Evolutionary conservation across 495 filamentous ascomycete species (phyloP).

Genomic region (Thozetella sp.): DNA sequence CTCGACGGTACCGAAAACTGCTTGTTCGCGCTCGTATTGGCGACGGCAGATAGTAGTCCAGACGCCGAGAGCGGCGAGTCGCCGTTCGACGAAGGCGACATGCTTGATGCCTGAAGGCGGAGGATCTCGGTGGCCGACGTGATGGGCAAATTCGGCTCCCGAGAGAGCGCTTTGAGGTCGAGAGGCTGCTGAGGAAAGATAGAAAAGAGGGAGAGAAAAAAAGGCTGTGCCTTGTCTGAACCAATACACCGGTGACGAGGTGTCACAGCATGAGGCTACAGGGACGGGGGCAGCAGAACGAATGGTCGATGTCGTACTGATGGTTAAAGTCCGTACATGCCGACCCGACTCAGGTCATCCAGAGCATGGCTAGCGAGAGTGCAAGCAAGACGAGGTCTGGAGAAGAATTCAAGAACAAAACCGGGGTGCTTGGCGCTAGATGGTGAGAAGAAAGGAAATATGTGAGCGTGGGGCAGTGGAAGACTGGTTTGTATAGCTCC

Average conservation of each 20-base stretch:
- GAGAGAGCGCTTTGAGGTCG: slow-evolving; percentile 3
- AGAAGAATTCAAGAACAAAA: not conserved
- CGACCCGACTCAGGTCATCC: not conserved
- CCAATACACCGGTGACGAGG: not conserved
- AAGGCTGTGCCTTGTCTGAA: not conserved
- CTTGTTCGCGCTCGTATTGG: slow-evolving; percentile 27
- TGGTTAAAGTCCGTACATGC: not conserved
- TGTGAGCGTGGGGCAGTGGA: not conserved
- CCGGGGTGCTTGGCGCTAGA: not conserved
- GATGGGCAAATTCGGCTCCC: slow-evolving; percentile 8
- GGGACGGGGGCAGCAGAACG: not conserved
- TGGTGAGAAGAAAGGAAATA: not conserved
- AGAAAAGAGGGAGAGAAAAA: not conserved
- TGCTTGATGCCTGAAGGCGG: slow-evolving; percentile 23
- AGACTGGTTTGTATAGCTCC: not conserved
- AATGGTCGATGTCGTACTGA: not conserved
- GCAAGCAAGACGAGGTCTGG: not conserved
- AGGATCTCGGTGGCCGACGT: slow-evolving; percentile 7
- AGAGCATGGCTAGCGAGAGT: not conserved
- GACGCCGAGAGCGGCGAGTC: slow-evolving; percentile 47
- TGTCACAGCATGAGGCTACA: not conserved
- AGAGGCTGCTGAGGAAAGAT: not conserved
- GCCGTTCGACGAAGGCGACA: slow-evolving; percentile 52
- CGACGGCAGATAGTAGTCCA: slow-evolving; percentile 29
- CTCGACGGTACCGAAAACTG: slow-evolving; percentile 44